Evolutionary conservation across 495 filamentous ascomycete species (phyloP).

Genomic region (Usnea hakonensis): DNA sequence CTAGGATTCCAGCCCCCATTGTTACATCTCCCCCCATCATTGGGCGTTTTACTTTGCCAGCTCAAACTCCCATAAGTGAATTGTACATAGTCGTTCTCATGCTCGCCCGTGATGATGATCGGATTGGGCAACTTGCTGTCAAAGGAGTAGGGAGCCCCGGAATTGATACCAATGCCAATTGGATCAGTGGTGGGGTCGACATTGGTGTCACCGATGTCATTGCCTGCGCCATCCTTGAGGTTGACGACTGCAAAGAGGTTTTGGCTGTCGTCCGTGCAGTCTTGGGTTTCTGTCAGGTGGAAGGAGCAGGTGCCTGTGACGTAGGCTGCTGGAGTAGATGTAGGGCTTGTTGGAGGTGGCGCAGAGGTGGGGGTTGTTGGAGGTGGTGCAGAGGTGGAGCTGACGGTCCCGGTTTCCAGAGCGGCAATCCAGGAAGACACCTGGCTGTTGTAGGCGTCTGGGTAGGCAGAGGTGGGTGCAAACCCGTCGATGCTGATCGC

Average conservation of each 20-base stretch:
- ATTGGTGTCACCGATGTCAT: slow-evolving; percentile 4
- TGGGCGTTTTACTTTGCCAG: slow-evolving; percentile 16
- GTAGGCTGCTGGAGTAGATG: not conserved
- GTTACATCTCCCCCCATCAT: slow-evolving; percentile 9
- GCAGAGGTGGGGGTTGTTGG: not conserved
- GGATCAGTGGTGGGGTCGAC: not conserved
- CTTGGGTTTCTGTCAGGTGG: not conserved
- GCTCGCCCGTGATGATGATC: slow-evolving; percentile 19
- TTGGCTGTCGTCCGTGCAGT: not conserved
- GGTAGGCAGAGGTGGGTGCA: too few relatives aligned
- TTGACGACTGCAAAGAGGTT: slow-evolving; percentile 1
- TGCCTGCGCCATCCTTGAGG: not conserved
- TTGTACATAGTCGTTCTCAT: slow-evolving; percentile 20
- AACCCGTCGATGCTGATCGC: too few relatives aligned
- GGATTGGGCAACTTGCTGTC: slow-evolving; percentile 9
- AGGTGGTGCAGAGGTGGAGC: too few relatives aligned
- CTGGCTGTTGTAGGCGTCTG: too few relatives aligned
- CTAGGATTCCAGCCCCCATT: slow-evolving; percentile 7
- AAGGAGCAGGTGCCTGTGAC: not conserved
- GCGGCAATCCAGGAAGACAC: too few relatives aligned
- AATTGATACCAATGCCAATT: not conserved
- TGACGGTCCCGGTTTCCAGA: too few relatives aligned
- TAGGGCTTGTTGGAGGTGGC: not conserved
- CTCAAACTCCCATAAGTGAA: slow-evolving; percentile 18
- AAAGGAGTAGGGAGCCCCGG: not conserved